A percentile compares a stretch with the other conserved stretches of the same genome.
Conservation (phyloP, 2,329 filamentous ascomycete genomes). For the Pseudogymnoascus sp. region DNA sequence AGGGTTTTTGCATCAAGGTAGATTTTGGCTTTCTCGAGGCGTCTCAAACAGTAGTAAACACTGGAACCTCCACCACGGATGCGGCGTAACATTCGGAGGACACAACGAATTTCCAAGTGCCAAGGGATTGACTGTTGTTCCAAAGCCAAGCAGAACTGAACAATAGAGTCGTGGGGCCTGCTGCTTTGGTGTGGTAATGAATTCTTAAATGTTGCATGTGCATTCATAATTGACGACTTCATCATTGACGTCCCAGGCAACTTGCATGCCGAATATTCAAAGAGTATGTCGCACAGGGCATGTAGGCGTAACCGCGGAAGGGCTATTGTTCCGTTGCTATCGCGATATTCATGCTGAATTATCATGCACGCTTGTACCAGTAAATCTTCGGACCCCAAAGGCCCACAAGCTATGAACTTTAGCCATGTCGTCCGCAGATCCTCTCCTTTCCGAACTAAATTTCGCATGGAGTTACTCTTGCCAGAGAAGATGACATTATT, state of each 20-base stretch:
- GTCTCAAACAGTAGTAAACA: neutral
- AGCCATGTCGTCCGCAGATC: neutral
- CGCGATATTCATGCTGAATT: neutral
- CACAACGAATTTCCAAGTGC: neutral
- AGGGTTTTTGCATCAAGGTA: conserved; percentile 4
- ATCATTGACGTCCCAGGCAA: conserved; percentile 11
- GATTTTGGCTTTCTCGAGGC: neutral
- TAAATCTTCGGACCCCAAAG: neutral
- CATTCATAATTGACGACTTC: neutral
- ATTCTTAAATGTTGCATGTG: conserved; percentile 16
- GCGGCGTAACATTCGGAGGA: conserved; percentile 3
- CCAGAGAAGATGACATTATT: neutral
- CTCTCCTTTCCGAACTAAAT: neutral
- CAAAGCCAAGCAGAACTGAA: conserved; percentile 14
- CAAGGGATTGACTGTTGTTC: conserved; percentile 13
- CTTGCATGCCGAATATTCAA: conserved; percentile 21
- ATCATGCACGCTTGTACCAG: conserved; percentile 2
- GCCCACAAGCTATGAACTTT: conserved; percentile 1
- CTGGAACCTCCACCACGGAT: neutral
- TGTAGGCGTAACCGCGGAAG: conserved; percentile 7
- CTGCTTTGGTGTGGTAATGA: neutral
- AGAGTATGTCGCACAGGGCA: conserved; percentile 10
- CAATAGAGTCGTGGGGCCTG: neutral
- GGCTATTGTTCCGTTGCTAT: neutral
- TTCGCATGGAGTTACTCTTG: neutral